Conservation (phyloP, 2,329 filamentous ascomycete species). For the Fusarium tricinctum region DNA sequence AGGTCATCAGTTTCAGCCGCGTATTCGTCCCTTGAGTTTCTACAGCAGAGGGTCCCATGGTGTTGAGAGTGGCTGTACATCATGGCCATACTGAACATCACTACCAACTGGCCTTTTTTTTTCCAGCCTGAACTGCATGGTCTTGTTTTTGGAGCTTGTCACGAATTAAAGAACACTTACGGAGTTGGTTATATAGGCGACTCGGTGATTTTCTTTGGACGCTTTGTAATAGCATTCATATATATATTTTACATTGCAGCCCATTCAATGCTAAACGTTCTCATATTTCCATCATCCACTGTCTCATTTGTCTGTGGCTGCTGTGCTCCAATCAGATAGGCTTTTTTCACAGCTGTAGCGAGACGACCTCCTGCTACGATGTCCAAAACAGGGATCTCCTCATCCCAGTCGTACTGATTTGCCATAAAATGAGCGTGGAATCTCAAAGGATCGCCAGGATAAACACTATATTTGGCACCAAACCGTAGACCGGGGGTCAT, state of each 20-base stretch:
- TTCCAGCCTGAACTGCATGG: conserved; percentile 3
- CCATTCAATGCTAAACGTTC: conserved; percentile 92
- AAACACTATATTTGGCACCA: conserved; percentile 93
- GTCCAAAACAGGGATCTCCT: conserved; percentile 86
- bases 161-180: conserved; percentile 10
- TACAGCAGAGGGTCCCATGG: not conserved
- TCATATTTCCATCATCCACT: conserved; percentile 61
- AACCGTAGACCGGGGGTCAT: conserved; percentile 94
- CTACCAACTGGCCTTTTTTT: not conserved
- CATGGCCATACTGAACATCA: not conserved
- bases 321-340: conserved; percentile 85
- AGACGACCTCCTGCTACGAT: conserved; percentile 88
- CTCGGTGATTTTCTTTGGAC: conserved; percentile 17
- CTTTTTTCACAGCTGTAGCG: conserved; percentile 96
- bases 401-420: conserved; percentile 87
- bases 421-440: conserved; percentile 97
- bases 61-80: not conserved
- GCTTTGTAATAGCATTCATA: conserved; percentile 30
- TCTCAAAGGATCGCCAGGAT: conserved; percentile 92
- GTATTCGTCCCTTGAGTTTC: conserved; percentile 80
- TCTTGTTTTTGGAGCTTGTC: conserved; percentile 33
- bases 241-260: conserved; percentile 79
- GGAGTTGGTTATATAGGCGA: conserved; percentile 2
- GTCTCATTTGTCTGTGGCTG: conserved; percentile 55
- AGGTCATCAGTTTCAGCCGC: conserved; percentile 89